Evolutionary conservation across 1,284 basidiomycete genomes (phyloP), one percentile per base, ranked within the genome.

Genomic region (Boletellus dicymbophilus): DNA sequence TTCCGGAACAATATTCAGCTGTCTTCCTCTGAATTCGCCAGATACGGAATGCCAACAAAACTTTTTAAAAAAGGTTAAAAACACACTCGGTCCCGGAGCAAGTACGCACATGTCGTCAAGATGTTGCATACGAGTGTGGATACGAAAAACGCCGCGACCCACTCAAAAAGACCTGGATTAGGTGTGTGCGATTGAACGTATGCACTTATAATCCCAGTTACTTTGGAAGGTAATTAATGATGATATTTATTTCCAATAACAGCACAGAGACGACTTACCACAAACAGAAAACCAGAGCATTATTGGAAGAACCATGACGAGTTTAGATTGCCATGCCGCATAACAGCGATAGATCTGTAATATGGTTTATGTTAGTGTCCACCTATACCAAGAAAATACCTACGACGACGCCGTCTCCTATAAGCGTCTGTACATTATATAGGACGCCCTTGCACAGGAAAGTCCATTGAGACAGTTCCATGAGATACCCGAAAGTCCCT

Each of bases 401-500:
- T 38, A 33, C 65, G 15, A 72, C 53, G 7, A 71, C 66, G n/a
- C 60, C 66, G 37, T 72, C 70, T 6, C 67, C 65, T 28, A 71
- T 51, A 4, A 72, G 58, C 1, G 68, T 69, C 39, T 72, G 68
- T n/a, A 55, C 46, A n/a, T 61, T 59, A 31, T 65, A 72, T 6
- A 71, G 23, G 7, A 53, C 52, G 45, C 58, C 63, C 53, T 65
- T 69, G 45, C 44, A 51, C 28, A 66, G 56, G 31, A 62, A 68
- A n/a, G 68, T 68, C 45, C 57, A 55, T n/a, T 63, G 54, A 2
- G 68, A 52, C n/a, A 62, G 51, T 40, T 63, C 43, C 1, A 33
- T 50, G 42, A 71, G 65, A 52, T 45, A 72, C 3, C 2, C n/a
- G 3, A 30, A 21, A 16, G 59, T 44, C 13, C 44, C 53, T 26